Conservation (phyloP, 306 rosid species). For the Spatholobus suberectus region DNA sequence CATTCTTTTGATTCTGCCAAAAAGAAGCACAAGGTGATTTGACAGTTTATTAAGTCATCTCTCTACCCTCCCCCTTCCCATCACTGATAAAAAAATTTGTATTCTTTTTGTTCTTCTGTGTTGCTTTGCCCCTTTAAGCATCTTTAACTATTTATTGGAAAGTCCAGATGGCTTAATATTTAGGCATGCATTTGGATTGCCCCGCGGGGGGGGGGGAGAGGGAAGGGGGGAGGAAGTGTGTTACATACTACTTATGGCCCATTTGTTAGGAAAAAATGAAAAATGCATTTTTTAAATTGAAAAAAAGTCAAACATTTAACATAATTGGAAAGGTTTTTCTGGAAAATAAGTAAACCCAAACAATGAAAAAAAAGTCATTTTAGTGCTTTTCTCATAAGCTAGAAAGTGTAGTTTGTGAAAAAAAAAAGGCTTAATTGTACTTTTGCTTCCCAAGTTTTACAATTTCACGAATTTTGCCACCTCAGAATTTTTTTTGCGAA, state of each 20-base stretch:
- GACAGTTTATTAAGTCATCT: constrained; percentile 23
- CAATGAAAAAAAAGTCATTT: background rate
- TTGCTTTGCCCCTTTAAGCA: constrained; percentile 11
- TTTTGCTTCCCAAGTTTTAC: no score
- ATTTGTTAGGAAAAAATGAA: background rate
- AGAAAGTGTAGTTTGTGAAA: background rate
- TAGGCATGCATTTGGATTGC: background rate
- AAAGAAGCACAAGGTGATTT: constrained; percentile 82
- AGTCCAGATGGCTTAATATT: background rate
- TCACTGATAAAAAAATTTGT: background rate
- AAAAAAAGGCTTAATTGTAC: no score
- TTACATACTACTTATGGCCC: background rate
- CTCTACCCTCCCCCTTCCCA: background rate
- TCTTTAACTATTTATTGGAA: background rate
- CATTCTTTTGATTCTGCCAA: constrained; percentile 63
- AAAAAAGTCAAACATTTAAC: background rate
- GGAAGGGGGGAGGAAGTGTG: no score
- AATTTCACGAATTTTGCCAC: no score
- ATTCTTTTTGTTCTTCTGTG: background rate
- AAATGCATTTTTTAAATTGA: background rate
- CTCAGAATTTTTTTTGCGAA: no score
- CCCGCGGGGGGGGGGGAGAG: no score
- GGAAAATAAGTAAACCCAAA: background rate
- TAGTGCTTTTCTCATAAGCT: background rate
- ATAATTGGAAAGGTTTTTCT: background rate